phyloP scores from a whole-genome alignment of 352 stramenopile genomes.

The Hyaloperonospora brassicae region DNA sequence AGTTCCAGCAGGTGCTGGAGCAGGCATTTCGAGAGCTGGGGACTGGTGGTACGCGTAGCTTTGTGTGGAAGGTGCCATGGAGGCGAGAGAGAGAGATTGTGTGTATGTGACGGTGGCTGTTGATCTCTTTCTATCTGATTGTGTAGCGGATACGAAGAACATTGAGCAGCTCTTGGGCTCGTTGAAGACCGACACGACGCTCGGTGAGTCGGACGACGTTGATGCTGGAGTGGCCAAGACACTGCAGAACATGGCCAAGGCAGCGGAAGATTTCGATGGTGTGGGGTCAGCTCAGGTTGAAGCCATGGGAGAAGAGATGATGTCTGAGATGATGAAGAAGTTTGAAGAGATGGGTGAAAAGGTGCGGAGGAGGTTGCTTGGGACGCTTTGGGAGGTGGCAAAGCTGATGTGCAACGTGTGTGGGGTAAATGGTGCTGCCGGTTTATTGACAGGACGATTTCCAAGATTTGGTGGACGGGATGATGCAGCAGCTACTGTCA shows the following conservation, averaged over 20 bases:
- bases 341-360: slow-evolving; percentile 94
- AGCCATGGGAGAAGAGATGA: slow-evolving; percentile 91
- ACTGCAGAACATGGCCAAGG: slow-evolving; percentile 86
- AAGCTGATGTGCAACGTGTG: no score
- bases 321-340: slow-evolving; percentile 94
- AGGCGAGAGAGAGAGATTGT: not conserved
- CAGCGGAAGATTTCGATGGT: slow-evolving; percentile 80
- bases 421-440: not conserved
- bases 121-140: not conserved
- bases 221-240: slow-evolving; percentile 80
- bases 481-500: slow-evolving; percentile 96
- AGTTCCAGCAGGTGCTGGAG: slow-evolving; percentile 82
- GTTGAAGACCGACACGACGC: slow-evolving; percentile 33
- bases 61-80: not conserved
- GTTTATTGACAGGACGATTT: slow-evolving; percentile 61
- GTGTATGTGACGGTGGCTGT: not conserved
- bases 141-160: slow-evolving; percentile 42
- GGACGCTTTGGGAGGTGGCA: not conserved
- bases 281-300: slow-evolving; percentile 77
- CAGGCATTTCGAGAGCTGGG: slow-evolving; percentile 82
- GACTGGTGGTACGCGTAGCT: slow-evolving; percentile 36
- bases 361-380: slow-evolving; percentile 24
- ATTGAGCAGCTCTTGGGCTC: slow-evolving; percentile 69
- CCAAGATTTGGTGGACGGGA: slow-evolving; percentile 92
- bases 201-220: slow-evolving; percentile 61